Conservation (phyloP, 78 protist genomes). For the Trichosphaerium sp. region DNA sequence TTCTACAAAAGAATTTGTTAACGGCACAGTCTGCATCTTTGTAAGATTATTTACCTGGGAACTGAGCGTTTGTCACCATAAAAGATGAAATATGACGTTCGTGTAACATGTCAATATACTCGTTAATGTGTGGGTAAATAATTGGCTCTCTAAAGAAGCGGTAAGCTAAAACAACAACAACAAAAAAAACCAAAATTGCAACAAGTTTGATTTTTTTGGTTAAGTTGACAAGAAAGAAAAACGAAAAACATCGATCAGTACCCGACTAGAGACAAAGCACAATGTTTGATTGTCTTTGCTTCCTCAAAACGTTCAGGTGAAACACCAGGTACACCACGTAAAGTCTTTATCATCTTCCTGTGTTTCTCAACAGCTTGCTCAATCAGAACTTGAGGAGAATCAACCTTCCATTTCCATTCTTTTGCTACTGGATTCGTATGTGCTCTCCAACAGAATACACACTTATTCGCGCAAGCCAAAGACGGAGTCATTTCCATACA, state of each 20-base stretch:
- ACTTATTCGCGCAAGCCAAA: slow-evolving; percentile 88
- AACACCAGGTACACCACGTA: slow-evolving; percentile 52
- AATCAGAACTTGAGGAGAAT: slow-evolving; percentile 9
- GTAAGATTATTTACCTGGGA: slow-evolving; percentile 67
- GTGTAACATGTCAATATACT: slow-evolving; percentile 49
- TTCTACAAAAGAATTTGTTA: no score
- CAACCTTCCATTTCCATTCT: slow-evolving; percentile 63
- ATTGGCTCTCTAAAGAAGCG: no score
- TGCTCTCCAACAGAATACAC: slow-evolving; percentile 93
- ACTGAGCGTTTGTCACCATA: slow-evolving; percentile 88
- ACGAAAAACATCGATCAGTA: no score
- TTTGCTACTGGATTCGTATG: slow-evolving; percentile 72
- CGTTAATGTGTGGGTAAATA: slow-evolving; percentile 75
- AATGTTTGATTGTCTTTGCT: slow-evolving; percentile 43
- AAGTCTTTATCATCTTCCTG: slow-evolving; percentile 22
- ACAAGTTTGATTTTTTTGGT: no score
- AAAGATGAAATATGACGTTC: slow-evolving; percentile 60
- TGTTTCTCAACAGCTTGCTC: no score
- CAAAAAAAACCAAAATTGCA: no score
- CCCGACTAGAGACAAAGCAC: slow-evolving; percentile 90
- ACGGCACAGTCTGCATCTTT: no score
- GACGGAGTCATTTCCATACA: slow-evolving; percentile 85
- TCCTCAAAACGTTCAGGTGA: slow-evolving; percentile 34
- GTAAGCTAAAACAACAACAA: no score
- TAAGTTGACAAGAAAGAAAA: no score